Base-by-base conservation (phyloP, 257 asterid species). In the Gentiana dahurica region DNA sequence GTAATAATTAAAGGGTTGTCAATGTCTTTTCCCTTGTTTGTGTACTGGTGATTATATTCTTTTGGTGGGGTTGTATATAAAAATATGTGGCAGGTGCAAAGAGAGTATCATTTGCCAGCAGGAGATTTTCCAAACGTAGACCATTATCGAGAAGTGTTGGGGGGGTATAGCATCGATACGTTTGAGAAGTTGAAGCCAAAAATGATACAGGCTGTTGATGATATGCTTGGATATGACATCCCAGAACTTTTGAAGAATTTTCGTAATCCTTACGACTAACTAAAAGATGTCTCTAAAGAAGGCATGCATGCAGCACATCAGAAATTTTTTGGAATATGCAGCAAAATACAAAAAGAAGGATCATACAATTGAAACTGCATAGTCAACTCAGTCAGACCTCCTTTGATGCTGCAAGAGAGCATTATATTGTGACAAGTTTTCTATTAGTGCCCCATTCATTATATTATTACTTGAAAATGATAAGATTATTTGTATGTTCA, bases 181-280 rank as follows among this genome's bases (percentile, higher is more conserved):
- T 91, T 91, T 51, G 96, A 91, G 77, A 83, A 83, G 75, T 55
- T 91, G 88, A 91, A 87, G 57, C 86, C 92, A 1, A 91, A 75
- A 70, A 81, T 85, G 98, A 75, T 91, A 57, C 94, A 91, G 63
- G 36, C 76, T 2, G 96, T 87, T 12, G 96, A 91, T 36, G 94
- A 91, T 71, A 91, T 91, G 98, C 95, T 91, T 44, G 95, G 92
- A 15, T 83, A 91, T 8, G 96, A 91, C 65, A 83, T 91, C 62
- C 98, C 97, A 2, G 83, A 83, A 1, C 95, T 91, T 44, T 72
- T 87, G 60, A 85, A 91, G 81, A 87, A 80, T 53, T 87, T 91
- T 56, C 76, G 95, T 64, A 91, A 87, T 74, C 96, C 96, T 5
- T 87, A 87, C 37, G 96, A 87, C 53, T 90, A 76, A 48, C 51